These are phyloP conservation scores for Leccinum uliginosum DNA, from an alignment of 768 basidiomycete species.

Conservation along the genomic window DNA sequence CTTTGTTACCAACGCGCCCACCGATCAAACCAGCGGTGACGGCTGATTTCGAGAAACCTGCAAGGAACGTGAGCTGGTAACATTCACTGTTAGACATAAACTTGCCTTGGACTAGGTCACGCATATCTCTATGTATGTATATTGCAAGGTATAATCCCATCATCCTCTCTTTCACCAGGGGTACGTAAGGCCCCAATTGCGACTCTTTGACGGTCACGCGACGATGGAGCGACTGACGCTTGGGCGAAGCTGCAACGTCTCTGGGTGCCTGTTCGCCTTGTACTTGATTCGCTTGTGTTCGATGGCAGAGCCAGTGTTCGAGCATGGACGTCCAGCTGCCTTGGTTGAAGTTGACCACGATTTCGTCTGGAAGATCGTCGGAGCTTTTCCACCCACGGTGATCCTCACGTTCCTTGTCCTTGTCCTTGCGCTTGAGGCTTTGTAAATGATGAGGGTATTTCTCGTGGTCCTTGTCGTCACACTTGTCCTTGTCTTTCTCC, in stretches of 20 bases:
- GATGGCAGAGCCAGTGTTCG: slow-evolving; percentile 65
- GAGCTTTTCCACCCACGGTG: slow-evolving; percentile 32
- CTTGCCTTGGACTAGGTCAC: slow-evolving; percentile 57
- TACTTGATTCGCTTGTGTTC: slow-evolving; percentile 24
- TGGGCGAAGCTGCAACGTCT: slow-evolving; percentile 38
- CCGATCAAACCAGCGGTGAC: slow-evolving; percentile 90
- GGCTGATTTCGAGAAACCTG: slow-evolving; percentile 72
- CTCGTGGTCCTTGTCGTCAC: slow-evolving; percentile 30
- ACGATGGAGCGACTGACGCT: slow-evolving; percentile 41
- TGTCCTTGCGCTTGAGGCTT: slow-evolving; percentile 34
- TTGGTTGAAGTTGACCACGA: slow-evolving; percentile 27
- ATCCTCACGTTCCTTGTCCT: slow-evolving; percentile 38
- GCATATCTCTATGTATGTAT: slow-evolving; percentile 71
- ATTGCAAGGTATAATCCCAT: slow-evolving; percentile 84
- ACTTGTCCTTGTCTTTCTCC: slow-evolving; percentile 33
- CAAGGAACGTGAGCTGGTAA: background rate
- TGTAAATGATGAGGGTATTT: slow-evolving; percentile 25
- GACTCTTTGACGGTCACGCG: slow-evolving; percentile 40
- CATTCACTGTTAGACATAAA: background rate
- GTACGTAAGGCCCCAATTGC: slow-evolving; percentile 72
- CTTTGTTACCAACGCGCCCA: slow-evolving; percentile 89
- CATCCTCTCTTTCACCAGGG: slow-evolving; percentile 84
- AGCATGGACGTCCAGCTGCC: slow-evolving; percentile 73
- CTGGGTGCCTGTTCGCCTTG: slow-evolving; percentile 19
- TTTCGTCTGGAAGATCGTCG: slow-evolving; percentile 34